These are phyloP conservation scores for Heritiera fomes DNA, from an alignment of 345 rosid species.

Conservation along the genomic window DNA sequence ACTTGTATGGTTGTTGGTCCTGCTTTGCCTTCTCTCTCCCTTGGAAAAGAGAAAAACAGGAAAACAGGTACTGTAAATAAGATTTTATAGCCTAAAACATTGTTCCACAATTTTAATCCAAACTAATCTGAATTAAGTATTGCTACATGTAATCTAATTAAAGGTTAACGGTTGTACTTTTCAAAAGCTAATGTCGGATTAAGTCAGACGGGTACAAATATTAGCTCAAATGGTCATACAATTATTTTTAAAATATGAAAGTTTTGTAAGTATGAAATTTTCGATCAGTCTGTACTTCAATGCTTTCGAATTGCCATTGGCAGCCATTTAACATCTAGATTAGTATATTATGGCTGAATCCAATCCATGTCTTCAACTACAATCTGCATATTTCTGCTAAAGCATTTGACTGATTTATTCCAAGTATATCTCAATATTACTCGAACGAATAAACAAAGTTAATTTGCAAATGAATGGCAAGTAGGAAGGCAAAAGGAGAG, in stretches of 20 bases:
- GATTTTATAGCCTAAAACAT: neutral
- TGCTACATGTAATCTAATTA: neutral
- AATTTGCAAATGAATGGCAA: no score
- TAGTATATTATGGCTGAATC: neutral
- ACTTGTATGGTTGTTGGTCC: conserved; percentile 21
- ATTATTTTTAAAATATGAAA: no score
- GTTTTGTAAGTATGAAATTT: no score
- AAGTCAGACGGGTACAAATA: no score
- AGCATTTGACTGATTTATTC: neutral
- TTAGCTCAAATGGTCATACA: no score
- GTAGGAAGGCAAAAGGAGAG: neutral
- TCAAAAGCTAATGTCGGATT: neutral
- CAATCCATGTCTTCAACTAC: neutral
- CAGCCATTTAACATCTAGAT: neutral
- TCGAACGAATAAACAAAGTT: no score
- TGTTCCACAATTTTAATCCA: neutral
- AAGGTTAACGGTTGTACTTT: neutral
- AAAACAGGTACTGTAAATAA: conserved; percentile 5
- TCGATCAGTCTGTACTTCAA: neutral
- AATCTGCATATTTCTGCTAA: neutral
- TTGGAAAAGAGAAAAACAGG: conserved; percentile 30
- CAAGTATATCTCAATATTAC: neutral
- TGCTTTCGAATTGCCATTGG: no score
- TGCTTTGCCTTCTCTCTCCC: conserved; percentile 1
- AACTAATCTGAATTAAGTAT: neutral